Evolutionary conservation across 306 rosid species (phyloP), one percentile per base, ranked within the genome.

Genomic region (Vigna nakashimae): DNA sequence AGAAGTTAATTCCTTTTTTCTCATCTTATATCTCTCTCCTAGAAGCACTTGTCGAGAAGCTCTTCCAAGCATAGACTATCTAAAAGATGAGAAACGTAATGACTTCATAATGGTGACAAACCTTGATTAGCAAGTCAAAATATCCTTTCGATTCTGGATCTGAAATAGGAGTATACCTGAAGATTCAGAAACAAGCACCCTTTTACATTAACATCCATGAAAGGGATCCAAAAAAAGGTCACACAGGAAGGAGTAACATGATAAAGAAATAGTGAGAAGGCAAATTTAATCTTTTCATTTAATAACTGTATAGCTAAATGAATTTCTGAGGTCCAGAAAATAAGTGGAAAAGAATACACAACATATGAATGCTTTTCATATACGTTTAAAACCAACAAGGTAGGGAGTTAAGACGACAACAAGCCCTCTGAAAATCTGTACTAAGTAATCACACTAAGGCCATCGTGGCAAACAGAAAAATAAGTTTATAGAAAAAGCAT

Each of bases 121-220:
- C 99, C 99, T 96, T 96, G 81, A 96, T 87, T 70, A 96, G 77
- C 81, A 96, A 86, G 85, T 96, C 99, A 91, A 96, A 96, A 84
- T 90, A 88, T 77, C 99, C 99, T 74, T 87, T 89, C 3, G 96
- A 62, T 56, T 96, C 97, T 56, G 98, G 90, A 88, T 96, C 98
- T 11, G 98, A 96, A 76, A 96, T 91, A 9, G 99, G 99, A 82
- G 99, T 96, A 76, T 96, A 93, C 91, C 99, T 96, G 87, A 43
- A 63, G 81, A 66, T 69, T 69, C 67, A 71, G 51, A 73, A 59
- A 75, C 17, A 62, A 46, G 30, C 42, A 73, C 80, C 26, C 30
- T 38, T 77, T 52, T 8, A 76, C 55, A 80, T 67, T 76, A 49
- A 55, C 58, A 70, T 48, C 79, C 18, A 78, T 17, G 45, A 22